Base-by-base conservation (phyloP, 331 rosid genomes). In the Erythrophleum ivorense region DNA sequence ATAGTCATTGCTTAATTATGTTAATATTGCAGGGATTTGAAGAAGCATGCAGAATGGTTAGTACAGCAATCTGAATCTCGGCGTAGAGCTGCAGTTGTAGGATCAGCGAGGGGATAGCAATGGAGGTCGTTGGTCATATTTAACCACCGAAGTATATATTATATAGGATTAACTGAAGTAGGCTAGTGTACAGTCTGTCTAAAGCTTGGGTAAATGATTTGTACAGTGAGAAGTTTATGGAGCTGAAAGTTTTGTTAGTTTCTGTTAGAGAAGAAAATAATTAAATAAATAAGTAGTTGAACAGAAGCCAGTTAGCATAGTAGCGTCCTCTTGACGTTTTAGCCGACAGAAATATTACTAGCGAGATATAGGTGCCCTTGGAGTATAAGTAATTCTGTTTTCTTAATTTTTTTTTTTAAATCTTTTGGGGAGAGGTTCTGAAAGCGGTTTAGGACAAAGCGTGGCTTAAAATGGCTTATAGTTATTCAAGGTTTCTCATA, bases 11-110 rank as follows among this genome's bases (percentile, higher is more conserved):
- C 68, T 36, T 85, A 9, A 71, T 69, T 52, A 57, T 71, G 72
- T 71, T 41, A 54, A 78, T 64, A 78, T 78, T 79, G 57, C 78
- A 87, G 91, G 84, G 84, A 87, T 69, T 19, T 87, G 80, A 81
- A 80, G 80, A 86, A 58, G 38, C 78, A 29, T 76, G 82, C 70
- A 45, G 74, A 83, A 70, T 40, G 53, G 74, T 19, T 46, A 38
- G 75, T 76, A 54, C 41, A 45, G 19, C 82, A 79, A 65, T 49
- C 76, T 59, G 62, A 79, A 57, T 33, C 65, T n/a, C 31, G 43
- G 19, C 71, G 57, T 29, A 76, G 78, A 80, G 84, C 57, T 73
- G 76, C 78, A 9, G 57, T 68, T 45, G 45, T 29, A 45, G 71
- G 49, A 46, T 69, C 50, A 16, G 58, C 24, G 21, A 34, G 79